Percentiles rank a stretch among this genome's conserved stretches.
These are phyloP conservation scores for Sporisorium exsertum DNA, from an alignment of 1,284 basidiomycete genomes.

Conservation along the genomic window DNA sequence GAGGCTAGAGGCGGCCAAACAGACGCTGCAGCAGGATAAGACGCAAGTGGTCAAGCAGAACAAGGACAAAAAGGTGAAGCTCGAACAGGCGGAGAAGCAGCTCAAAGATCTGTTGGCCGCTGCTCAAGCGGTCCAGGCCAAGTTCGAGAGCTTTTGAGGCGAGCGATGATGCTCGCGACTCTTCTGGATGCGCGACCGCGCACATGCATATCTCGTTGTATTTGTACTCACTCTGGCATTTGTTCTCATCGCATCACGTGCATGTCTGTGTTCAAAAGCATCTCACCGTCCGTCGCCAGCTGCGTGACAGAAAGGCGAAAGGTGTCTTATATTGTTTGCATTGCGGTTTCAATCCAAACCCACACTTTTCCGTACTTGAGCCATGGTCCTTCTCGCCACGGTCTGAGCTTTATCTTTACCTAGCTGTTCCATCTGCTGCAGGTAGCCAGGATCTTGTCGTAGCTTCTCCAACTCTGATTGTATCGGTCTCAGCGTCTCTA, in stretches of 20 bases:
- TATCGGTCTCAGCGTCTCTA: slow-evolving; percentile 78
- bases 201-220: slow-evolving; percentile 33
- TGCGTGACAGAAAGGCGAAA: neutral
- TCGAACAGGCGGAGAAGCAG: slow-evolving; percentile 37
- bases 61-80: slow-evolving; percentile 43
- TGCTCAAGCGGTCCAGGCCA: slow-evolving; percentile 22
- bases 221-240: slow-evolving; percentile 20
- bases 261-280: too few relatives aligned
- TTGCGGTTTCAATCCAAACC: slow-evolving; percentile 73
- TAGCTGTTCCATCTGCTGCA: slow-evolving; percentile 76
- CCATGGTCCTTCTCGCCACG: slow-evolving; percentile 77
- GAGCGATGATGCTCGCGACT: neutral
- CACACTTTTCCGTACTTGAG: slow-evolving; percentile 76
- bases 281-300: neutral
- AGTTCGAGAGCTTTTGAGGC: slow-evolving; percentile 33
- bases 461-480: slow-evolving; percentile 79
- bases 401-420: slow-evolving; percentile 78
- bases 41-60: slow-evolving; percentile 37
- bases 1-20: slow-evolving; percentile 36
- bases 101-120: slow-evolving; percentile 29
- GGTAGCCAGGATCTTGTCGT: slow-evolving; percentile 75
- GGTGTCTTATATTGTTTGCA: neutral
- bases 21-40: slow-evolving; percentile 34
- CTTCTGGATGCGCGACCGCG: neutral
- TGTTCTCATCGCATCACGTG: neutral